Evolutionary conservation across 2,329 filamentous ascomycete species (phyloP), one percentile per base, ranked within the genome.

Genomic region (Dactylellina drechsleri): DNA sequence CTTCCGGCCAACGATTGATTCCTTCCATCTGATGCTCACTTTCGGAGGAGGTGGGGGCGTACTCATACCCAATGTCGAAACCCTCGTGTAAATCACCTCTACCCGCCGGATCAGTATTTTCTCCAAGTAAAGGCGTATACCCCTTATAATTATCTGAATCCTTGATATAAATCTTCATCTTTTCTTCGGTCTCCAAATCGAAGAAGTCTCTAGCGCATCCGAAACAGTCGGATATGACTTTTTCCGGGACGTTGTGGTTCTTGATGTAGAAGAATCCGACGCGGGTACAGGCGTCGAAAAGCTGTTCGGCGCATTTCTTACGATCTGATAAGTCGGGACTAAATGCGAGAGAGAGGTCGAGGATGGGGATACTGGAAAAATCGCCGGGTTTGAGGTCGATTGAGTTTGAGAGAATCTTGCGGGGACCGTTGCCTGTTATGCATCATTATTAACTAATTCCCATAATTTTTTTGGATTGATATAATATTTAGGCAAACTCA

Each of bases 231-330:
- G 43, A 6, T 1, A 75, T 26, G 7, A 68, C 45, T 4, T 49
- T 4, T 18, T 59, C 16, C 0, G 71, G 71, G 13, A 75, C 71
- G 15, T 49, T 49, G 16, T 75, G 71, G 40, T 86, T 85, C 72
- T 81, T 82, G 71, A 87, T 82, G 80, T 87, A 87, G 80, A 87
- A 87, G 81, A 87, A 87, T 1, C 86, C 86, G 0, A 82, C 86
- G 43, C 83, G 85, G 13, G 84, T 83, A 1, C 85, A 84, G 0
- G 86, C 86, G 0, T 81, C 77, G 18, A 81, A 82, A 15, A 87
- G 83, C 3, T 81, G 79, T 0, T 78, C 77, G 0, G 85, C 85
- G 0, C 86, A 82, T 10, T 78, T 76, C 47, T 82, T 79, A 0
- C 84, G 83, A 2, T 82, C 81, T 0, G 79, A 77, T 0, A 82